Evolutionary conservation across 148 eudicot genomes (phyloP), one percentile per base, ranked within the genome.

Genomic region (Cornus kousa): DNA sequence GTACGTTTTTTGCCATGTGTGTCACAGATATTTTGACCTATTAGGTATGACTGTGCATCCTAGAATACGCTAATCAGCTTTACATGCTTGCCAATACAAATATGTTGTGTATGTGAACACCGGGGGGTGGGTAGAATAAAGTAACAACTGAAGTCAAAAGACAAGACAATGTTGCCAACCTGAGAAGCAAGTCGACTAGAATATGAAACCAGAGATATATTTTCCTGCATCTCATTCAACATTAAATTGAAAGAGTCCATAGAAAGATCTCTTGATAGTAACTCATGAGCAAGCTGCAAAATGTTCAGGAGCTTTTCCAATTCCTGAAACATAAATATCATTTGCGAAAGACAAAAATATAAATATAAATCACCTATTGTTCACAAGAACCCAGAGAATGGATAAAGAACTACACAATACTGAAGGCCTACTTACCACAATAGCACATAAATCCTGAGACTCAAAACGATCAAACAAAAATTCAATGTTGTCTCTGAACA

Each of bases 151-250:
- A 53, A 24, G 69, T 13, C 59, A 72, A 39, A 76, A 9, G 62
- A 43, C 68, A 59, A 66, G 28, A 46, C 7, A 69, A 9, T 23
- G 32, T 14, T 6, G 5, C 76, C 80, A 73, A 96, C 99, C 98
- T 96, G 98, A 77, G 91, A 93, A 83, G 98, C 98, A 78, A 96
- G 93, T 60, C 99, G 91, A 79, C 99, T 96, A 71, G 99, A 93
- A 86, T 96, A 96, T n/a, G 99, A 96, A 79, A 96, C 95, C 80
- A 91, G 93, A 84, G 99, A 96, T 59, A 90, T 81, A 75, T 92
- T 96, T 84, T 96, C 99, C 89, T 93, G 97, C 97, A 93, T 93
- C 90, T 96, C 99, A 78, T 81, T 92, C 78, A 92, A 88, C 82
- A 95, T 90, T 74, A 93, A 92, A 78, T 68, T 81, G 79, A 96